phyloP scores from a whole-genome alignment of 352 stramenopile species.

The Elongisporangium anandrum region DNA sequence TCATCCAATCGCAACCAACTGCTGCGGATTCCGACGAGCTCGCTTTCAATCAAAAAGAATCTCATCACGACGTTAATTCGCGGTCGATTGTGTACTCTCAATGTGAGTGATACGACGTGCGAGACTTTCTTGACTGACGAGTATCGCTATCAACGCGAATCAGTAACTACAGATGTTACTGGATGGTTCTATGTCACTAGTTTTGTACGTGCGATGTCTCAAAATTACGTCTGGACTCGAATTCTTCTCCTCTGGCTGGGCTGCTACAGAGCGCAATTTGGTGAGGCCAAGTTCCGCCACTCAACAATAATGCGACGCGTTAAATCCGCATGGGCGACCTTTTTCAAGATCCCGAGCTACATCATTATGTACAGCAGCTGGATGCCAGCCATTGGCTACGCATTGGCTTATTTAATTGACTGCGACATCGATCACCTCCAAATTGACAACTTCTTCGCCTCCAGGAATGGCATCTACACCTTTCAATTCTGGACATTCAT shows the following conservation, averaged over 20 bases:
- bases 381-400: conserved; percentile 36
- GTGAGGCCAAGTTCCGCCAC: neutral
- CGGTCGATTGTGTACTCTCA: too few species aligned
- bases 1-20: too few species aligned
- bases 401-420: conserved; percentile 32
- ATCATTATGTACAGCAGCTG: conserved; percentile 46
- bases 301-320: neutral
- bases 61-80: too few species aligned
- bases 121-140: conserved; percentile 43
- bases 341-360: conserved; percentile 45
- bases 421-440: conserved; percentile 21
- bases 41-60: too few species aligned
- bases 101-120: conserved; percentile 3
- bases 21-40: too few species aligned
- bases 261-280: conserved; percentile 10
- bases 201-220: conserved; percentile 20
- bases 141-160: conserved; percentile 41
- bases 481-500: conserved; percentile 13
- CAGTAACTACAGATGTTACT: conserved; percentile 24
- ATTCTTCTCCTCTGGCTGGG: conserved; percentile 26
- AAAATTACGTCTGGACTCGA: conserved; percentile 44
- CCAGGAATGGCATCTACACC: neutral
- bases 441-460: neutral
- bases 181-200: conserved; percentile 29
- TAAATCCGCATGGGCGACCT: conserved; percentile 4